These are phyloP conservation scores for Daldinia caldariorum DNA, from an alignment of 495 filamentous ascomycete genomes.

Conservation along the genomic window DNA sequence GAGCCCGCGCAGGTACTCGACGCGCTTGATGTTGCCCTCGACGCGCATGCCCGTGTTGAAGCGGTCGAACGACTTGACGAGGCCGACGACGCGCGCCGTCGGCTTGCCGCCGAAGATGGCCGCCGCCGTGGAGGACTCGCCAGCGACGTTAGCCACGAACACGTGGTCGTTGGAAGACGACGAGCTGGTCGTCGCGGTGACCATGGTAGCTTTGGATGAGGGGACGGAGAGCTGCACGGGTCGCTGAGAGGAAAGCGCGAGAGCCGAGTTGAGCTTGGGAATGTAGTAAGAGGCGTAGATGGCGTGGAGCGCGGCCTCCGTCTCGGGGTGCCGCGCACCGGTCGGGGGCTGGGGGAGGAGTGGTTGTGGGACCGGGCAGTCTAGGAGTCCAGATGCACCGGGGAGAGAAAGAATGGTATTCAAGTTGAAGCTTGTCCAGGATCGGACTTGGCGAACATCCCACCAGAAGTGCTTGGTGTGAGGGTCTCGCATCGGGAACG, in stretches of 20 bases:
- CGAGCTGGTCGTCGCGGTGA: constrained; percentile 1
- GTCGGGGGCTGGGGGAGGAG: constrained; percentile 69
- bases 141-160: constrained; percentile 70
- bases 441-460: constrained; percentile 86
- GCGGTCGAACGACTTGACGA: constrained; percentile 87
- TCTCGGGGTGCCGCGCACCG: constrained; percentile 72
- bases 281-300: constrained; percentile 77
- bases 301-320: constrained; percentile 72
- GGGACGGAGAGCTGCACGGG: constrained; percentile 69
- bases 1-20: constrained; percentile 85
- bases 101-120: constrained; percentile 75
- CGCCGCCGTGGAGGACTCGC: constrained; percentile 57
- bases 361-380: constrained; percentile 69
- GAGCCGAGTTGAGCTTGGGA: constrained; percentile 79
- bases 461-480: constrained; percentile 89
- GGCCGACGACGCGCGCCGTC: constrained; percentile 82
- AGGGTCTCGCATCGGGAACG: constrained; percentile 72
- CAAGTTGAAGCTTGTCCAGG: constrained; percentile 81
- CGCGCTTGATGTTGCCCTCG: constrained; percentile 78
- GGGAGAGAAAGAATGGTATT: constrained; percentile 76
- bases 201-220: constrained; percentile 58
- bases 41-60: constrained; percentile 95
- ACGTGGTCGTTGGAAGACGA: constrained; percentile 64
- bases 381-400: constrained; percentile 76
- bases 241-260: constrained; percentile 71